These are phyloP conservation scores for Acorus calamus DNA, from an alignment of 106 monocot species.

Conservation along the genomic window DNA sequence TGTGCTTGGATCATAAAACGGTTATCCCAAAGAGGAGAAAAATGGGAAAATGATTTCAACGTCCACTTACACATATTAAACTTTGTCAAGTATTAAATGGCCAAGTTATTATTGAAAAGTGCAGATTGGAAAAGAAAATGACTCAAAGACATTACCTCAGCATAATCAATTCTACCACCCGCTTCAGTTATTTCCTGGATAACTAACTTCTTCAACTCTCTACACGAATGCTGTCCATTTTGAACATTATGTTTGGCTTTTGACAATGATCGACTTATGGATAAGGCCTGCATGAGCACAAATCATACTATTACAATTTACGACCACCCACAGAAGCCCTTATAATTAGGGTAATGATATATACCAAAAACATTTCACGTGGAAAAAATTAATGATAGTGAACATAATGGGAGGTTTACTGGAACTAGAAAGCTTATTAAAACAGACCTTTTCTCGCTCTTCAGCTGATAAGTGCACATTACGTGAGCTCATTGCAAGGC, in stretches of 20 bases:
- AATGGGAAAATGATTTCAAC: too few species aligned
- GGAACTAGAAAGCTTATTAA: background rate
- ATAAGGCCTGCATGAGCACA: constrained; percentile 49
- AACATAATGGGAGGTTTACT: too few species aligned
- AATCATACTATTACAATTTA: background rate
- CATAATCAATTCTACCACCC: constrained; percentile 83
- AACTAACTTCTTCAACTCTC: constrained; percentile 39
- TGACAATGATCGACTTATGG: constrained; percentile 50
- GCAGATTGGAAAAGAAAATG: background rate
- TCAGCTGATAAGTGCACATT: constrained; percentile 67
- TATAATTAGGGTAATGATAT: too few species aligned
- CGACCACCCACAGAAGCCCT: background rate
- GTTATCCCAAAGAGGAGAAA: too few species aligned
- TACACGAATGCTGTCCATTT: constrained; percentile 31
- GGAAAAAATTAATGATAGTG: too few species aligned
- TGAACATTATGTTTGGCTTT: constrained; percentile 43
- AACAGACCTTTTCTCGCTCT: constrained; percentile 68
- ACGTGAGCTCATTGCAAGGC: constrained; percentile 96
- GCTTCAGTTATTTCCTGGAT: constrained; percentile 35
- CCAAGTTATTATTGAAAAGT: background rate
- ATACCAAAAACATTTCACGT: too few species aligned
- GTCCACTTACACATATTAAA: too few species aligned
- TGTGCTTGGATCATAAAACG: too few species aligned
- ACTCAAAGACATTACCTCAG: constrained; percentile 48
- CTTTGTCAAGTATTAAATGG: background rate